Base-by-base conservation (phyloP, 148 eudicot species). In the Chenopodium berlandieri region DNA sequence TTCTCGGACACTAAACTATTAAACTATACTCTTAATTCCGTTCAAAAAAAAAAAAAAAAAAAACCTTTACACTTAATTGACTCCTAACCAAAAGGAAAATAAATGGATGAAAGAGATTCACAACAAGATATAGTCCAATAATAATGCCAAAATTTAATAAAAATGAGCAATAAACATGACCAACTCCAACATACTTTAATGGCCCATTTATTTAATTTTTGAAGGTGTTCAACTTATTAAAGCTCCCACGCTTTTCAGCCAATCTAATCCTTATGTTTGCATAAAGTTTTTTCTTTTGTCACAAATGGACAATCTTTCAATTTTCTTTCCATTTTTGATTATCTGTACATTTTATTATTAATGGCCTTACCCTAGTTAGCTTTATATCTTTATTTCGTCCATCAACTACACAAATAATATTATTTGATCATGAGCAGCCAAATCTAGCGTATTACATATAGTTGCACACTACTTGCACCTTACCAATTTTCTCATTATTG, bases 101-200 rank as follows among this genome's bases (percentile, higher is more conserved):
- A 58, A 71, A 56, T 72, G 25, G 78, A 80, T 17, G 47, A 73
- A 25, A 78, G 31, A 73, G 82, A 40, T 74, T 25, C 47, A 34
- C 78, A 23, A 0, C 68, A 9, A 48, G 52, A 40, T 40, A 5
- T 48, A 50, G 14, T 50, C 54, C 54, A 50, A 50, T 48, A 47
- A 48, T 75, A 30, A 64, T 64, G 50, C 44, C 40, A 48, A 2
- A 20, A 66, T 48, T 63, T 30, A 34, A 30, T 17, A 7, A 30
- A 22, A 52, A 23, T 56, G 10, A 65, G 56, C 23, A 46, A 81
- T 65, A 37, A 75, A 50, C 25, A 69, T 82, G 84, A 82, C 71
- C 71, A 76, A 82, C 60, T 47, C 58, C 83, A 68, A 54, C 75
- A 76, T 76, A 30, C 74, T 76, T 75, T 76, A 69, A 54, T 68